phyloP scores from a whole-genome alignment of 2,329 filamentous ascomycete genomes.

The Talaromyces sp. region DNA sequence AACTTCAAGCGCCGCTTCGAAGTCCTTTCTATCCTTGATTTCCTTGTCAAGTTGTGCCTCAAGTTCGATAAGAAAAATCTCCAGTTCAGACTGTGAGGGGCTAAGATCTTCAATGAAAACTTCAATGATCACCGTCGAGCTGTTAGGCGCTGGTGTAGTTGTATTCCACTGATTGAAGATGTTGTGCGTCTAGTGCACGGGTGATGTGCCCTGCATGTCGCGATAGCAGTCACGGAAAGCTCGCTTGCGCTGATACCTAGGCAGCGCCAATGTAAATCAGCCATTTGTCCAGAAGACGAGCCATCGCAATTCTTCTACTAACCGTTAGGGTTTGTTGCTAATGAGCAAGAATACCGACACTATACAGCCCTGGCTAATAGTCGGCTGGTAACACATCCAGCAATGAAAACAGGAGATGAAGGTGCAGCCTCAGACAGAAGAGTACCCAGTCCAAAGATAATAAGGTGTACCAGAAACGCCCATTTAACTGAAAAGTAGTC shows the following conservation, averaged over 20 bases:
- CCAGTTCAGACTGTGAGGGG: no score
- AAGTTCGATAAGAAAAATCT: background rate
- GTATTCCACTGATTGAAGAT: no score
- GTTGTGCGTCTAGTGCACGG: no score
- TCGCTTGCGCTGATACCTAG: background rate
- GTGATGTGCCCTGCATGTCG: no score
- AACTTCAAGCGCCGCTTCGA: slow-evolving; percentile 6
- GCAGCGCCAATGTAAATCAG: background rate
- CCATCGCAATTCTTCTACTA: background rate
- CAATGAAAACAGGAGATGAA: background rate
- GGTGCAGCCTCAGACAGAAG: background rate
- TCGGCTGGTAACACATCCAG: background rate
- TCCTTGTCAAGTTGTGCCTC: background rate
- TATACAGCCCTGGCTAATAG: background rate
- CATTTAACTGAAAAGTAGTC: background rate
- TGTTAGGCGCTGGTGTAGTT: no score
- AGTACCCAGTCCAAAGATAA: background rate
- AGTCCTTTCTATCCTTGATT: background rate
- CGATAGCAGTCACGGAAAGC: slow-evolving; percentile 21
- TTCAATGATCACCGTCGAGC: no score
- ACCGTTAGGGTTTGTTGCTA: background rate
- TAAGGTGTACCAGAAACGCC: background rate
- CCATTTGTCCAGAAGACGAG: background rate
- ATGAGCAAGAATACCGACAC: background rate
- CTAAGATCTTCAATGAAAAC: no score